Evolutionary conservation across 1,284 basidiomycete genomes (phyloP).

Genomic region (Ustilago nuda): DNA sequence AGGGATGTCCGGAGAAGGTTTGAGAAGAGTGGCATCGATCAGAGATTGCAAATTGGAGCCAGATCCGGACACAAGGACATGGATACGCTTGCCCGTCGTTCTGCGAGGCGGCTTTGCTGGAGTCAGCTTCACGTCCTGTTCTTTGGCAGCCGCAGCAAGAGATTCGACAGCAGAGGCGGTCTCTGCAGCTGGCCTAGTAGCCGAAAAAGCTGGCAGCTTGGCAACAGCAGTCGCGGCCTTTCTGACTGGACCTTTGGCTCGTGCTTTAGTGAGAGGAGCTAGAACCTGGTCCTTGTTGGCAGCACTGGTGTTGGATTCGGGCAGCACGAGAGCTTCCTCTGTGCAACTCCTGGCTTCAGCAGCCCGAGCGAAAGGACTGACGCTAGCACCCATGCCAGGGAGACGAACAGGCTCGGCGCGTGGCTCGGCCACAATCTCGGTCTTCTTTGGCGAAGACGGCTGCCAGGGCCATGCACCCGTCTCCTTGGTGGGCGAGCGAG

Average conservation of each 20-base stretch:
- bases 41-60: conserved; percentile 94
- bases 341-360: conserved; percentile 21
- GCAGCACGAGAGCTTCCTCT: conserved; percentile 22
- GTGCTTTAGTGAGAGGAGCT: conserved; percentile 34
- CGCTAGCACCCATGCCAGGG: conserved; percentile 48
- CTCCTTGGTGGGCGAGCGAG: conserved; percentile 40
- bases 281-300: conserved; percentile 25
- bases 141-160: neutral
- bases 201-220: conserved; percentile 4
- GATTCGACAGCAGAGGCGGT: conserved; percentile 9
- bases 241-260: conserved; percentile 28
- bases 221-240: conserved; percentile 21
- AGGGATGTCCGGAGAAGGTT: conserved; percentile 70
- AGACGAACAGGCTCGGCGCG: conserved; percentile 46
- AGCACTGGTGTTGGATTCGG: neutral
- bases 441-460: conserved; percentile 29
- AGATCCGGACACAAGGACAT: conserved; percentile 67
- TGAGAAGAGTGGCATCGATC: conserved; percentile 84
- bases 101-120: conserved; percentile 37
- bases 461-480: conserved; percentile 18
- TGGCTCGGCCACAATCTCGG: conserved; percentile 25
- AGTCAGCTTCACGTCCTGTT: conserved; percentile 2
- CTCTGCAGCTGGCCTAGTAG: neutral
- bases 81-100: conserved; percentile 61
- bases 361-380: conserved; percentile 41